Conservation (phyloP, 2,329 filamentous ascomycete species). For the Trichoderma atroviride region DNA sequence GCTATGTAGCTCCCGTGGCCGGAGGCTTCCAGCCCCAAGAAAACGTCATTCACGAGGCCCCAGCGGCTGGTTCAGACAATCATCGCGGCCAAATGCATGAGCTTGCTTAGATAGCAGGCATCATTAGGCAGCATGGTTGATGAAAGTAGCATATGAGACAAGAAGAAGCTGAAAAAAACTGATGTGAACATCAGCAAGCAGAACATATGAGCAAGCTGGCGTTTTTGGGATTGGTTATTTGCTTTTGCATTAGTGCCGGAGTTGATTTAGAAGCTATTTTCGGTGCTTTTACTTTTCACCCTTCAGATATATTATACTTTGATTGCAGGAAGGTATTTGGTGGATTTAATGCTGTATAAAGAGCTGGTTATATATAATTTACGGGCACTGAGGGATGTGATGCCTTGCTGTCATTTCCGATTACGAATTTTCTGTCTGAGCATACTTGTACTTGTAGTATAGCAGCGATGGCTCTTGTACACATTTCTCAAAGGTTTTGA, state of each 20-base stretch:
- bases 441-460: not conserved
- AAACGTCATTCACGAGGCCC: slow-evolving; percentile 44
- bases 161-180: not conserved
- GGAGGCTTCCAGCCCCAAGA: slow-evolving; percentile 33
- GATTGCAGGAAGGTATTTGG: not conserved
- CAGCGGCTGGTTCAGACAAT: slow-evolving; percentile 40
- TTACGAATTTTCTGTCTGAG: not conserved
- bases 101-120: slow-evolving; percentile 36
- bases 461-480: not conserved
- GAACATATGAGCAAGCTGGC: slow-evolving; percentile 14
- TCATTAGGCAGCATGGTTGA: slow-evolving; percentile 3
- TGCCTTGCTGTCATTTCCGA: not conserved
- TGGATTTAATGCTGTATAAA: not conserved
- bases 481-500: not conserved
- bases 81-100: slow-evolving; percentile 48
- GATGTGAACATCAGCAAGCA: not conserved
- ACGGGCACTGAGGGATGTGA: not conserved
- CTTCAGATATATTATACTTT: not conserved
- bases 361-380: not conserved
- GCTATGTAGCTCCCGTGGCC: slow-evolving; percentile 28
- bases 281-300: not conserved
- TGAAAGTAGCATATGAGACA: not conserved
- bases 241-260: slow-evolving; percentile 23
- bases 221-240: slow-evolving; percentile 10
- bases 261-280: slow-evolving; percentile 13